Evolutionary conservation across 2,329 filamentous ascomycete species (phyloP), one percentile per base, ranked within the genome.

Genomic region (Aspergillus pseudoviridinutans): DNA sequence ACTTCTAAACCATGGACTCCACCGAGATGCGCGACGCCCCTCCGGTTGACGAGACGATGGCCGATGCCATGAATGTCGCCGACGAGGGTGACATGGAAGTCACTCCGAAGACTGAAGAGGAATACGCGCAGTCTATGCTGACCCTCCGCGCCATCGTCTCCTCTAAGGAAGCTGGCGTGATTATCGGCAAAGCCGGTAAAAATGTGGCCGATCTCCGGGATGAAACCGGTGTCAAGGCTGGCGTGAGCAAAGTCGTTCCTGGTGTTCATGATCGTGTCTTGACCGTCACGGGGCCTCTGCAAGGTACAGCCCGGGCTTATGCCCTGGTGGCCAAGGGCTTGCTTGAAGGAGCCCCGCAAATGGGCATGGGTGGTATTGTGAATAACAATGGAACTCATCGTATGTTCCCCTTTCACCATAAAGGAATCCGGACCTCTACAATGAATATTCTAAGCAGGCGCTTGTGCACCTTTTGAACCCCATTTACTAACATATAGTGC

Each of bases 151-250:
- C 94, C 68, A 97, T 99, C 74, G 94, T 99, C 66, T 97, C 94
- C 35, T 97, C 94, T 75, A 97, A 97, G 81, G 94, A 99, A 79
- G 94, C 94, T 59, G 94, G 94, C 72, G 92, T 99, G 69, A 97
- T 99, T 77, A 99, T 99, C 76, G 94, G 94, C 77, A 99, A 99
- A 80, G 92, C 89, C 57, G 94, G 94, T 73, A 96, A 97, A 84
- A 97, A 99, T 71, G 94, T 99, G 55, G 94, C 94, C 50, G 93
- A 97, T 71, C 84, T 99, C 62, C 89, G 94, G 72, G 93, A 99
- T 70, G 93, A 97, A 80, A 99, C 94, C 65, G 94, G 93, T 59
- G 94, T 99, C 69, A 96, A 95, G 79, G 94, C 94, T 60, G 94
- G 94, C 64, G 94, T 99, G 64, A 97, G 92, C 85, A 99, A 99